Conservation (phyloP, 2,329 filamentous ascomycete genomes). For the Bisporella sp. region DNA sequence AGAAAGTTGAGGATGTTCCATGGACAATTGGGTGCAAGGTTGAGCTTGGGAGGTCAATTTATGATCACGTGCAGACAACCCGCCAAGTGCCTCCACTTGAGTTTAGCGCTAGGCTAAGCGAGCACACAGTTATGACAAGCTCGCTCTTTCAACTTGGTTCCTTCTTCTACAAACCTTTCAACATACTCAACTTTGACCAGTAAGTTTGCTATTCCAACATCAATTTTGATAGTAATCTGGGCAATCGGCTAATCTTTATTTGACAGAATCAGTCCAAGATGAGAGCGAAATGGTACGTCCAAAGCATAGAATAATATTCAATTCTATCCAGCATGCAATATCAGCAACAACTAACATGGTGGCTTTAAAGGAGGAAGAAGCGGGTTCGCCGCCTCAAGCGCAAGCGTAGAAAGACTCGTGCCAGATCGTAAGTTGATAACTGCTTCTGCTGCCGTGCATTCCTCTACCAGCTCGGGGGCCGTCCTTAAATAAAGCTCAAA, state of each 20-base stretch:
- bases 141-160: not conserved
- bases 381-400: slow-evolving; percentile 97
- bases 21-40: too few species aligned
- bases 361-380: slow-evolving; percentile 65
- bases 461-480: not conserved
- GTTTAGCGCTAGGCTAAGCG: too few species aligned
- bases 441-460: not conserved
- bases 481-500: not conserved
- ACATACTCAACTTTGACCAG: not conserved
- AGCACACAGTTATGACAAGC: too few species aligned
- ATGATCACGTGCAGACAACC: too few species aligned
- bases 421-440: slow-evolving; percentile 70
- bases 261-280: slow-evolving; percentile 28
- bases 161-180: not conserved
- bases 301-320: too few species aligned
- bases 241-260: too few species aligned
- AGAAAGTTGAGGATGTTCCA: too few species aligned
- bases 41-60: too few species aligned
- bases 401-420: slow-evolving; percentile 99
- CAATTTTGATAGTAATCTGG: not conserved
- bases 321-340: too few species aligned
- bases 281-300: slow-evolving; percentile 89
- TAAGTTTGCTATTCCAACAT: not conserved
- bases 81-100: too few species aligned
- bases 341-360: too few species aligned